Conservation (phyloP, 164 flowering plant species). For the Kalanchoe fedtschenkoi region DNA sequence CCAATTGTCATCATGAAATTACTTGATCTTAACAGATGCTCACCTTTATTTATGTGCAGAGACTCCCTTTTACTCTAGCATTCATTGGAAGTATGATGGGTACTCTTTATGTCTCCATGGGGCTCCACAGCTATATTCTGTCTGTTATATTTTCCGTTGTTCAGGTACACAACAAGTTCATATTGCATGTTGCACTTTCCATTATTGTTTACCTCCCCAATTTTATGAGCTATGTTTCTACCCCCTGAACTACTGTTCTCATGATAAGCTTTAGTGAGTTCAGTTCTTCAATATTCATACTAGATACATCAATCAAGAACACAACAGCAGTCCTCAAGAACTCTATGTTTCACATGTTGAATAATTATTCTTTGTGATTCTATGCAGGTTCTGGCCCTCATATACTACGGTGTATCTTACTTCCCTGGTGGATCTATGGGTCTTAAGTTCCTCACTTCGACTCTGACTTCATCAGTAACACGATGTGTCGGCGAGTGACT, state of each 20-base stretch:
- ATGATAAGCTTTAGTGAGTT: too few species aligned
- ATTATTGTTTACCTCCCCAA: too few species aligned
- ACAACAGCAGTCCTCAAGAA: too few species aligned
- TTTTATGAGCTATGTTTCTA: too few species aligned
- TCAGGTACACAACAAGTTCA: too few species aligned
- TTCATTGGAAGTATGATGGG: slow-evolving; percentile 82
- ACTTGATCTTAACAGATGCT: too few species aligned
- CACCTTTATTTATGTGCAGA: slow-evolving; percentile 26
- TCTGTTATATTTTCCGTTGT: slow-evolving; percentile 79
- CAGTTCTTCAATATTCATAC: too few species aligned
- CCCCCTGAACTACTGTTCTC: too few species aligned
- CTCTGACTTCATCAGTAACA: slow-evolving; percentile 1
- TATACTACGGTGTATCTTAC: slow-evolving; percentile 7
- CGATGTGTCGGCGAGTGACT: slow-evolving; percentile 5
- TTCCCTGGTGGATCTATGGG: slow-evolving; percentile 9
- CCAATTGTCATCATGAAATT: too few species aligned
- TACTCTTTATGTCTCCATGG: slow-evolving; percentile 91
- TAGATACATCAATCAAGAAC: too few species aligned
- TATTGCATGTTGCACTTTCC: too few species aligned
- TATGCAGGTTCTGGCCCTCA: slow-evolving; percentile 7
- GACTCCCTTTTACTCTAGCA: slow-evolving; percentile 80
- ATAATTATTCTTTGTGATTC: not conserved
- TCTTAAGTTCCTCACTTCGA: not conserved
- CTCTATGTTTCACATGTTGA: not conserved
- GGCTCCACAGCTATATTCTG: slow-evolving; percentile 83